Percentiles rank a stretch among this genome's conserved stretches.
Conservation (phyloP, 192 early-diverging fungal genomes). For the Neocallimastix lanati region DNA sequence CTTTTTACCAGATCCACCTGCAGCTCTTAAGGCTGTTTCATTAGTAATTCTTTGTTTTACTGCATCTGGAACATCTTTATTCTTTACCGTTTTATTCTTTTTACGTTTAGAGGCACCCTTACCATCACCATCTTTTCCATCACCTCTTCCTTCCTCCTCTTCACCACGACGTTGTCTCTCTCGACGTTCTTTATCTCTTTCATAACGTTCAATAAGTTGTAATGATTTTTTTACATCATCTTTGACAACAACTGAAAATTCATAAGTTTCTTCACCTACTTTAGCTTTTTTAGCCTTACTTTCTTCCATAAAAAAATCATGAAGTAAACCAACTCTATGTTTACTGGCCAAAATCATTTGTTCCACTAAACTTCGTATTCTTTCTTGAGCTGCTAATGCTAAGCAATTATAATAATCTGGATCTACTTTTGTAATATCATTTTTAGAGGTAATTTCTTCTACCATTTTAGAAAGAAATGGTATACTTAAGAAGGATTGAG, state of each 20-base stretch:
- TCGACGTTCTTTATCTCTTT: conserved; percentile 2
- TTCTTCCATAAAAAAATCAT: not conserved
- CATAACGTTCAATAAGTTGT: not conserved
- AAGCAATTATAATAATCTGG: conserved; percentile 40
- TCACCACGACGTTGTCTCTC: conserved; percentile 1
- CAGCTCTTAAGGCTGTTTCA: conserved; percentile 31
- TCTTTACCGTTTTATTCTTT: conserved; percentile 13
- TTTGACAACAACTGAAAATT: not conserved
- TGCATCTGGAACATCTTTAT: conserved; percentile 24
- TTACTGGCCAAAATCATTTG: conserved; percentile 50
- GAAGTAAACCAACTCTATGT: conserved; percentile 43
- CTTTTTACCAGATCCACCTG: conserved; percentile 24
- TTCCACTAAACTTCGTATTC: conserved; percentile 40
- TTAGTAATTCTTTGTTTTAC: conserved; percentile 31
- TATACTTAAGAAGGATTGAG: not conserved
- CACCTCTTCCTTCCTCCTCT: conserved; percentile 10
- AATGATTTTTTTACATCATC: not conserved
- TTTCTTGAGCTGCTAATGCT: conserved; percentile 48
- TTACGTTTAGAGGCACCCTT: conserved; percentile 19
- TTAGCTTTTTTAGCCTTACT: conserved; percentile 4
- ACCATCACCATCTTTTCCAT: conserved; percentile 9
- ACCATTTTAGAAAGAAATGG: not conserved
- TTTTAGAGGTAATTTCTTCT: not conserved
- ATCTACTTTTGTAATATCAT: conserved; percentile 13
- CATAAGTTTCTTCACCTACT: conserved; percentile 14